Conservation (phyloP, 73 alveolate species). For the Durusdinium trenchii region DNA sequence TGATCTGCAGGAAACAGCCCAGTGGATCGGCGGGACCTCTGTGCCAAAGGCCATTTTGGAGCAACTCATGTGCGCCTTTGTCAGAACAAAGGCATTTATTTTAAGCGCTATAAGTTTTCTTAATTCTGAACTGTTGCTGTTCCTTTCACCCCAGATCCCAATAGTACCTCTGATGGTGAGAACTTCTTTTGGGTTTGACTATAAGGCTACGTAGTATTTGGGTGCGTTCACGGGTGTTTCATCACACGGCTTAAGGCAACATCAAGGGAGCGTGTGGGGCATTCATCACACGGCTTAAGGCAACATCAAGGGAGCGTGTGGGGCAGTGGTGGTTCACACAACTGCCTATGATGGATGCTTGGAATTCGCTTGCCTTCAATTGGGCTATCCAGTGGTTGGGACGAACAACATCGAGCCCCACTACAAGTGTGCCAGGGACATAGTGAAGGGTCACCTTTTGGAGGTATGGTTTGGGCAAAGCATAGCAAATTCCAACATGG, state of each 20-base stretch:
- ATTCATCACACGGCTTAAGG: background rate
- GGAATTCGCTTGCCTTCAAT: background rate
- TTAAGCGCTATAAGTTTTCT: no score
- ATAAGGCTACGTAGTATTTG: background rate
- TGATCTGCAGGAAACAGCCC: background rate
- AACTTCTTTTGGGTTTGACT: background rate
- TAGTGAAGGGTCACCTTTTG: background rate
- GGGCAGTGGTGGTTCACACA: background rate
- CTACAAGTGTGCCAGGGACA: background rate
- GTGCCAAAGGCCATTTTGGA: background rate
- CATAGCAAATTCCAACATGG: background rate
- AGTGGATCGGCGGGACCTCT: background rate
- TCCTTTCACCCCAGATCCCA: no score
- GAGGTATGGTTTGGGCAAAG: background rate
- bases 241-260: background rate
- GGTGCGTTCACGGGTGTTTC: background rate
- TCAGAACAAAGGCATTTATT: background rate
- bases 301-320: background rate
- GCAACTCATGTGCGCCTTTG: background rate
- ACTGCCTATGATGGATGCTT: slow-evolving; percentile 24
- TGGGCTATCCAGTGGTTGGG: background rate
- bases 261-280: background rate
- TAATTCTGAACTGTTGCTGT: no score
- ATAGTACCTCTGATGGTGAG: no score
- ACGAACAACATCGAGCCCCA: background rate